Conservation (phyloP, 2,329 filamentous ascomycete genomes). For the Fusarium buxicola region DNA sequence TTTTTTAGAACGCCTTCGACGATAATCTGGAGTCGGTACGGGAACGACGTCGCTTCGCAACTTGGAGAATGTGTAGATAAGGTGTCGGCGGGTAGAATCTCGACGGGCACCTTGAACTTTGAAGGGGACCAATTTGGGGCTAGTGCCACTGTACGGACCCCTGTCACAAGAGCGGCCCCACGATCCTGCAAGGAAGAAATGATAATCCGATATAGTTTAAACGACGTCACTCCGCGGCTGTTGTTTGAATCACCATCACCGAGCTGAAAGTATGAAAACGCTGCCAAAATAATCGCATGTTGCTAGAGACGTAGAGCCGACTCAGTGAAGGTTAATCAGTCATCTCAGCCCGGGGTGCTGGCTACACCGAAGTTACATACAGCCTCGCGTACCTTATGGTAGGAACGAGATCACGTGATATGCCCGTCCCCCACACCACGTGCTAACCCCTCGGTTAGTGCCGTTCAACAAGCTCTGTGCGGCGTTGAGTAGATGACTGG, state of each 20-base stretch:
- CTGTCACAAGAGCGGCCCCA: constrained; percentile 39
- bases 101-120: constrained; percentile 51
- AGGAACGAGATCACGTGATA: constrained; percentile 43
- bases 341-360: neutral
- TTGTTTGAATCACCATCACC: neutral
- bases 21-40: constrained; percentile 17
- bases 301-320: neutral
- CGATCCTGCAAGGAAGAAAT: constrained; percentile 41
- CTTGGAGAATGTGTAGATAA: constrained; percentile 44
- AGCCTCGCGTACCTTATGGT: no score
- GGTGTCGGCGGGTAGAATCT: constrained; percentile 49
- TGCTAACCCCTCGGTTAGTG: constrained; percentile 49
- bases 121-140: constrained; percentile 49
- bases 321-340: neutral
- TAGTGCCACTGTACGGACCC: constrained; percentile 48
- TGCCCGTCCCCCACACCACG: constrained; percentile 33
- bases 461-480: constrained; percentile 43
- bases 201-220: constrained; percentile 39
- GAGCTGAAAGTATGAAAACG: neutral
- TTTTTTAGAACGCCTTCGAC: constrained; percentile 7
- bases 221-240: constrained; percentile 41
- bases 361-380: no score
- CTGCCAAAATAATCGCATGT: neutral
- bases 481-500: constrained; percentile 37
- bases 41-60: constrained; percentile 24